Percentiles rank a stretch among this genome's conserved stretches.
These are phyloP conservation scores for Globisporangium iwayamae DNA, from an alignment of 352 stramenopile genomes.

Conservation along the genomic window DNA sequence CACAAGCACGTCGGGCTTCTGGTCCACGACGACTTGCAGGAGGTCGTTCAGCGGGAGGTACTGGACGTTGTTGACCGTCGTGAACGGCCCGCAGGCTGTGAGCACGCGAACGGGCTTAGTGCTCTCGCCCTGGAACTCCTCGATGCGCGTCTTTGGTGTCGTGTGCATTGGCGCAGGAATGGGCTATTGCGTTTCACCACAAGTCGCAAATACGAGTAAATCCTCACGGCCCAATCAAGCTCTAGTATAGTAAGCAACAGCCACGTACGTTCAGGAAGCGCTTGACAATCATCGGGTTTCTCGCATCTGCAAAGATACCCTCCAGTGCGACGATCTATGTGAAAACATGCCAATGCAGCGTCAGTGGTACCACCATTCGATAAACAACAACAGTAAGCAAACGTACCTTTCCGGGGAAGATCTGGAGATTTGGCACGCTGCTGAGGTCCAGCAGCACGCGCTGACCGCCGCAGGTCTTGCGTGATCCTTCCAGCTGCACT, in stretches of 20 bases:
- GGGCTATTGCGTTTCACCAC: conserved; percentile 25
- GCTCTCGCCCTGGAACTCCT: conserved; percentile 42
- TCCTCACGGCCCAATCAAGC: neutral
- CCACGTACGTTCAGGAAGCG: conserved; percentile 62
- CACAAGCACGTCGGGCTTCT: conserved; percentile 93
- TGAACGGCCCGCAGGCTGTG: conserved; percentile 93
- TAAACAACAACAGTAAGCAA: neutral
- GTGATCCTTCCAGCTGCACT: conserved; percentile 77
- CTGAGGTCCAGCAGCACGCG: conserved; percentile 76
- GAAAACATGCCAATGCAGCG: conserved; percentile 6
- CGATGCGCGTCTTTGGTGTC: conserved; percentile 38
- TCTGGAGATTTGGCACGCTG: conserved; percentile 60
- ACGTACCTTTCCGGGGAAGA: conserved; percentile 80
- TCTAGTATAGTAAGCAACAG: neutral
- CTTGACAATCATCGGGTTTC: conserved; percentile 74
- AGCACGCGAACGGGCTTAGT: conserved; percentile 73
- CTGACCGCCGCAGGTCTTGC: conserved; percentile 78
- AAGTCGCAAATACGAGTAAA: neutral
- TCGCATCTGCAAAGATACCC: conserved; percentile 64
- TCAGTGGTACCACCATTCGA: neutral
- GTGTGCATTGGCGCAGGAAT: conserved; percentile 55
- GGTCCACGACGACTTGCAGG: conserved; percentile 67
- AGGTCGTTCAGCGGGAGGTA: conserved; percentile 96
- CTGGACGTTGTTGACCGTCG: conserved; percentile 91
- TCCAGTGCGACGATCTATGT: conserved; percentile 76